Base-by-base conservation (phyloP, 768 basidiomycete genomes). In the Scleroderma bovista region DNA sequence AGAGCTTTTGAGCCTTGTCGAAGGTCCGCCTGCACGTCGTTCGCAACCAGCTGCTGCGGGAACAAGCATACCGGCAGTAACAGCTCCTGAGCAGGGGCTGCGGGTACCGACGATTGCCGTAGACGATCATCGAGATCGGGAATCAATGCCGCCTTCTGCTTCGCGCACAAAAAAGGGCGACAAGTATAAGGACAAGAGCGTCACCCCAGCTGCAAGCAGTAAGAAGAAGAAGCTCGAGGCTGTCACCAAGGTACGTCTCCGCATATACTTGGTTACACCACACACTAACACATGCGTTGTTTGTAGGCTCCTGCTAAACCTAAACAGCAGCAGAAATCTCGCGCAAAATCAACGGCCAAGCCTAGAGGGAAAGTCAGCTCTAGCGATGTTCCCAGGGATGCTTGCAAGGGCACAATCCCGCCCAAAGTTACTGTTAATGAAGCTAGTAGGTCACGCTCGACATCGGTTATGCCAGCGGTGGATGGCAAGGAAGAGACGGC, bases 1-100 rank as follows among this genome's bases (percentile, higher is more conserved):
- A 54, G 86, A 88, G 65, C 65, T 88, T 44, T 72, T 87, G 50
- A 84, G 84, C 57, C 69, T 88, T 22, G 70, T 88, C 26, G 86
- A 84, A 57, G 84, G 81, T 55, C 67, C 60, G 23, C 66, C 43
- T 37, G 44, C 53, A 33, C 46, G 20, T 9, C 39, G 41, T 26
- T 15, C 23, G 24, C 34, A 23, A 23, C 20, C 23, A 1, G 9
- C 10, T 23, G 13, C 22, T 26, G 13, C 33, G 15, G 17, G 13
- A 19, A 22, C 24, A 40, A 29, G 4, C 12, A 31, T 37, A 9
- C 23, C 3, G 22, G 52, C 46, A 44, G 48, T 38, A n/a, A 47
- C 41, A 20, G n/a, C 36, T 7, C 24, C 43, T 44, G 52, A 51
- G 24, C 57, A 58, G 6, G 24, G 15, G 12, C 24, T 39, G 31